These are phyloP conservation scores for Fraxinus excelsior DNA, from an alignment of 257 asterid species.

Conservation along the genomic window DNA sequence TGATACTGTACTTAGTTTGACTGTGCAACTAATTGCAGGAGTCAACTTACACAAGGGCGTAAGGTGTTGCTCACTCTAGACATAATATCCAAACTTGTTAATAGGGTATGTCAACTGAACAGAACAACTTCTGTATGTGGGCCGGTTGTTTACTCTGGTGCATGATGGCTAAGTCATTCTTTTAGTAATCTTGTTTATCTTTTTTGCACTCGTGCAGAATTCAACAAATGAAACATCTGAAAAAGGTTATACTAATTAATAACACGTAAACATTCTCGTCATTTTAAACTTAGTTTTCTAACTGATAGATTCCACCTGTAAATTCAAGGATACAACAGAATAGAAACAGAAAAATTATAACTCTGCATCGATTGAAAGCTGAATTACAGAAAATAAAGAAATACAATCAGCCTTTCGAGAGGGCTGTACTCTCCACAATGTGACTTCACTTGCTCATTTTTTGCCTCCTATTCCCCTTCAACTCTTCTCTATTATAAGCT, in stretches of 20 bases:
- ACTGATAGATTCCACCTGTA: no score
- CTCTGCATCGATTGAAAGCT: no score
- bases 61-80: conserved; percentile 88
- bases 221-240: background rate
- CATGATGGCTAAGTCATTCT: background rate
- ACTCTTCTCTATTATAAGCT: no score
- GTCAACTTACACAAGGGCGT: conserved; percentile 90
- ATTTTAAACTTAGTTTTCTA: no score
- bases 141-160: background rate
- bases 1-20: conserved; percentile 25
- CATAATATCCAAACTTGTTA: conserved; percentile 80
- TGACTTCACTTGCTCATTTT: no score
- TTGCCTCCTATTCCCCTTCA: no score
- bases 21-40: conserved; percentile 51
- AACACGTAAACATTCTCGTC: background rate
- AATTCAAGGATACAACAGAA: no score
- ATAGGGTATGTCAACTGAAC: conserved; percentile 56
- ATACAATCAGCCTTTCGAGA: no score
- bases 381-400: no score
- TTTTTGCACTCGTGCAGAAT: background rate
- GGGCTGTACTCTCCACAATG: no score
- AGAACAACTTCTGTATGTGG: background rate
- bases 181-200: background rate
- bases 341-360: no score
- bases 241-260: background rate